phyloP scores from a whole-genome alignment of 2,329 filamentous ascomycete species.

The Teratosphaeria destructans region DNA sequence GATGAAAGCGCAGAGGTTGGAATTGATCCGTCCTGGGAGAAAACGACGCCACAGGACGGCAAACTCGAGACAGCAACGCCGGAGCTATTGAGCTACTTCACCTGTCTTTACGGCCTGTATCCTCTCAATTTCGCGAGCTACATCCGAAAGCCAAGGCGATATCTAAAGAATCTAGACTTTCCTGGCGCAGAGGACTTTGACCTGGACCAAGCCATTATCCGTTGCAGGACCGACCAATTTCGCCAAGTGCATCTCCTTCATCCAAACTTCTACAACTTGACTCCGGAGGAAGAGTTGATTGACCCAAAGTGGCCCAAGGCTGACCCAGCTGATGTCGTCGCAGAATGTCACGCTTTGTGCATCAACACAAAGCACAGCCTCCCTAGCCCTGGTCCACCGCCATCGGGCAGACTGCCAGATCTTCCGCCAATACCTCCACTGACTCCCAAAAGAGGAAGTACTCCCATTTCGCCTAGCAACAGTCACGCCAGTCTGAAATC shows the following conservation, averaged over 20 bases:
- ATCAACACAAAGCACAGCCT: constrained; percentile 30
- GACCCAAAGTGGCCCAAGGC: constrained; percentile 73
- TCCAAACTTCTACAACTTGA: constrained; percentile 74
- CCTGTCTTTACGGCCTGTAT: constrained; percentile 71
- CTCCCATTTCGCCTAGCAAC: constrained; percentile 18
- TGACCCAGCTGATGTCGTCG: constrained; percentile 68
- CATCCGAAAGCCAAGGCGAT: constrained; percentile 70
- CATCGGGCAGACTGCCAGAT: constrained; percentile 35
- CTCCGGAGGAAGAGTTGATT: constrained; percentile 67
- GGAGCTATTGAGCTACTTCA: constrained; percentile 66
- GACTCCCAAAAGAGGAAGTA: constrained; percentile 23
- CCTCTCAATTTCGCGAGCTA: constrained; percentile 82
- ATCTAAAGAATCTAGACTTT: constrained; percentile 62
- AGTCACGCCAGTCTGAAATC: constrained; percentile 22
- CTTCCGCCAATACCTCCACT: constrained; percentile 31
- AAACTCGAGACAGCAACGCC: constrained; percentile 52
- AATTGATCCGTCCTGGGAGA: constrained; percentile 50
- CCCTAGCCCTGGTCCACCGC: constrained; percentile 38
- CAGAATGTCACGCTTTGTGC: constrained; percentile 66
- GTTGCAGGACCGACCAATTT: constrained; percentile 64
- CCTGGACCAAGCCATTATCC: constrained; percentile 66
- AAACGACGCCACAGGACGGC: constrained; percentile 50
- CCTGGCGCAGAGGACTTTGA: constrained; percentile 63
- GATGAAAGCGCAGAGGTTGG: constrained; percentile 29
- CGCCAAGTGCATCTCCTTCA: constrained; percentile 64